Evolutionary conservation across 2,329 filamentous ascomycete species (phyloP).

Genomic region (Colletotrichum lupini): DNA sequence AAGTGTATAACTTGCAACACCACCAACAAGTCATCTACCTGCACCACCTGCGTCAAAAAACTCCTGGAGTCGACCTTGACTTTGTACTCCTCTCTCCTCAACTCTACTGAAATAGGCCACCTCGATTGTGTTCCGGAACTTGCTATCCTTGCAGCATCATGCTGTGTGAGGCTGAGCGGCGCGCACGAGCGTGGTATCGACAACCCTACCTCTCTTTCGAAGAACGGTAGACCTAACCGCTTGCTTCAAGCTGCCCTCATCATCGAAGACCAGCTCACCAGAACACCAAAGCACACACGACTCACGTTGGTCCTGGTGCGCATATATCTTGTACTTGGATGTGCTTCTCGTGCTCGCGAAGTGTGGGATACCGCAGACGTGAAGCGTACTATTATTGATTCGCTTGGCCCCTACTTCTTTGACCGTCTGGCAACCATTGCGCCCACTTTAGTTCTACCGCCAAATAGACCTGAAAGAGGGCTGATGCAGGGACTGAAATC

Average conservation of each 20-base stretch:
- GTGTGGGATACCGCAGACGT: slow-evolving; percentile 64
- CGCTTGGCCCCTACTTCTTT: slow-evolving; percentile 64
- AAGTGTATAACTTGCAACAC: slow-evolving; percentile 27
- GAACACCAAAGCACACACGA: slow-evolving; percentile 57
- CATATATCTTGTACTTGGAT: slow-evolving; percentile 63
- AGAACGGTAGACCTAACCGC: slow-evolving; percentile 36
- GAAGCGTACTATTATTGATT: slow-evolving; percentile 69
- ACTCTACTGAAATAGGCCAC: slow-evolving; percentile 6
- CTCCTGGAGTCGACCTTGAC: slow-evolving; percentile 30
- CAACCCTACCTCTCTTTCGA: slow-evolving; percentile 1
- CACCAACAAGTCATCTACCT: slow-evolving; percentile 4
- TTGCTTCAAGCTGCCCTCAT: slow-evolving; percentile 62
- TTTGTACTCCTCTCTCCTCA: slow-evolving; percentile 29
- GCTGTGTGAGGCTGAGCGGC: slow-evolving; percentile 43
- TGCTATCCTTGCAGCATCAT: slow-evolving; percentile 48
- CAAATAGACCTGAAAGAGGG: slow-evolving; percentile 37
- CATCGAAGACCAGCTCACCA: slow-evolving; percentile 60
- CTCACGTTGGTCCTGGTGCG: slow-evolving; percentile 63
- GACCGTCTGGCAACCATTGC: slow-evolving; percentile 65
- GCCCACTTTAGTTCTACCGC: slow-evolving; percentile 52
- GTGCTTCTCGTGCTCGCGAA: slow-evolving; percentile 56
- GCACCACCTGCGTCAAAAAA: slow-evolving; percentile 13
- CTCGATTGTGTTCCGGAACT: slow-evolving; percentile 45
- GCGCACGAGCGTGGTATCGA: slow-evolving; percentile 13
- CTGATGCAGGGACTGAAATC: slow-evolving; percentile 55